Base-by-base conservation (phyloP, 495 filamentous ascomycete genomes). In the Neurospora tetraspora region DNA sequence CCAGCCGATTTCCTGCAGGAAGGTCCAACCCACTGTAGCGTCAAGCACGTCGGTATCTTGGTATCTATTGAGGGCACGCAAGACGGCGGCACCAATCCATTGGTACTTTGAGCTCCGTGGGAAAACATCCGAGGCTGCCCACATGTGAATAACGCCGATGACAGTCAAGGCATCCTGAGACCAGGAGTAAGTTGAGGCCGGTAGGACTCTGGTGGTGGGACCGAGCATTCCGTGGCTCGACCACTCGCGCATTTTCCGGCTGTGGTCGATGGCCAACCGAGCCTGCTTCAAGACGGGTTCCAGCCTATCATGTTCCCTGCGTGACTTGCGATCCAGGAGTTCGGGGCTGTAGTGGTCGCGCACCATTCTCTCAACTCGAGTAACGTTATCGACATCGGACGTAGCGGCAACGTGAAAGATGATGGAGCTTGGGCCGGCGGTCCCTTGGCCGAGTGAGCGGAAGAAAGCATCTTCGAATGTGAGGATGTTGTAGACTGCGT, bases 1-100 rank as follows among this genome's bases (percentile, higher is more conserved):
- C 37, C 91, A 90, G 5, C 95, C 96, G 34, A 98, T 84, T 80
- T 99, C 96, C 75, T 97, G 92, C 39, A 98, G 80, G 72, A 97
- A 92, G 10, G 91, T 84, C 77, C 87, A 90, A 8, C 86, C 92
- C 5, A 87, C 88, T 5, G 82, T 77, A 16, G 80, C 73, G 70
- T 87, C 84, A n/a, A 93, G 79, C n/a, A 68, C 69, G 14, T 82
- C 81, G 65, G 87, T 80, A 4, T 87, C 86, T 37, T 83, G 81
- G 78, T 98, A 98, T 76, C 91, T 86, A 4, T 86, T 88, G 5
- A 89, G 86, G 1, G 90, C 88, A 18, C 92, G 89, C 78, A 98
- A 84, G 42, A 98, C 87, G 69, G 89, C 83, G 6, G 92, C 88
- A 23, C 90, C 91, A 42, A 91, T 79, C 36, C 89, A 87, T 72